phyloP scores from a whole-genome alignment of 148 eudicot genomes.

The Diospyros lotus region DNA sequence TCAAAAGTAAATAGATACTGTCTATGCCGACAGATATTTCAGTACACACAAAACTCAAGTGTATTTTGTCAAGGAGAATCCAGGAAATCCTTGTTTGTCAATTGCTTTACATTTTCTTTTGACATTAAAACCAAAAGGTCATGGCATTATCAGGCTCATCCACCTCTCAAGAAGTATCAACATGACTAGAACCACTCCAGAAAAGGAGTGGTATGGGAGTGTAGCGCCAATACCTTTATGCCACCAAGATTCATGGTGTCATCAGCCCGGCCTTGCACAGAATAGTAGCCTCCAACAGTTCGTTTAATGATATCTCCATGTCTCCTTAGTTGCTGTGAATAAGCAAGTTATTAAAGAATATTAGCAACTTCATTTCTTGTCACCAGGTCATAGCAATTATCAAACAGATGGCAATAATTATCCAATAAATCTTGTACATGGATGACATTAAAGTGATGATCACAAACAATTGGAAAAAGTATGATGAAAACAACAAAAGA shows the following conservation, averaged over 20 bases:
- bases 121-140: not conserved
- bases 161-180: not conserved
- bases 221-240: constrained; percentile 55
- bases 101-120: not conserved
- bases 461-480: too few relatives aligned
- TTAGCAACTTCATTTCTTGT: not conserved
- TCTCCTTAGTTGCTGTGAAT: constrained; percentile 63
- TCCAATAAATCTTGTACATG: too few relatives aligned
- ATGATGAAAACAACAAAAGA: too few relatives aligned
- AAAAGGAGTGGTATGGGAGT: not conserved
- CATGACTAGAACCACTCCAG: not conserved
- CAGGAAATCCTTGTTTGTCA: not conserved
- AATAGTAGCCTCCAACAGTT: constrained; percentile 74
- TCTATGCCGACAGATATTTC: not conserved
- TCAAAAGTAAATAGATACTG: constrained; percentile 1
- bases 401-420: too few relatives aligned
- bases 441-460: too few relatives aligned
- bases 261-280: constrained; percentile 96
- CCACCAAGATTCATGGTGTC: constrained; percentile 99
- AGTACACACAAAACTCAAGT: not conserved
- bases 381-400: too few relatives aligned
- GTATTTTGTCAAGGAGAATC: not conserved
- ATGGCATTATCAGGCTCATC: not conserved
- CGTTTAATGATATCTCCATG: constrained; percentile 96
- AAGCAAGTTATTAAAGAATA: not conserved